These are phyloP conservation scores for Bipolaris gigantea DNA, from an alignment of 2,329 filamentous ascomycete species.

Conservation along the genomic window DNA sequence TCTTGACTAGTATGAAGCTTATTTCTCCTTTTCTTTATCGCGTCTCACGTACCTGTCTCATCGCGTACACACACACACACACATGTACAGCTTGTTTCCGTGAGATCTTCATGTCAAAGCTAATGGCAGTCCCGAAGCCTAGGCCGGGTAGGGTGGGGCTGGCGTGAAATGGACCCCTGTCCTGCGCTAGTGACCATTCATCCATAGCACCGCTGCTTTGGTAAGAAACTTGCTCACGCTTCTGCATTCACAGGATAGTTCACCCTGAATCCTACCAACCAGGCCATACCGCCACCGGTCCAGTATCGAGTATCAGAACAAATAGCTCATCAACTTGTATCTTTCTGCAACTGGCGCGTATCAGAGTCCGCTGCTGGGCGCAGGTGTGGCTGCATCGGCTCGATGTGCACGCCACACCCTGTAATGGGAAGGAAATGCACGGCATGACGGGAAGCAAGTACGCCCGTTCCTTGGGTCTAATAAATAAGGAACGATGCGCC, in stretches of 20 bases:
- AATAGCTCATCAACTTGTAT: constrained; percentile 26
- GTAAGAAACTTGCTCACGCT: constrained; percentile 41
- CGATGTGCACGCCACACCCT: constrained; percentile 28
- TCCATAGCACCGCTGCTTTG: constrained; percentile 21
- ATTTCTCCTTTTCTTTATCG: background rate
- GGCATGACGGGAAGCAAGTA: constrained; percentile 23
- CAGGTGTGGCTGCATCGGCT: constrained; percentile 14
- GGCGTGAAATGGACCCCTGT: constrained; percentile 23
- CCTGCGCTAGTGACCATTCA: constrained; percentile 18
- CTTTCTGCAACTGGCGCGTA: constrained; percentile 15
- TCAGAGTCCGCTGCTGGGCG: constrained; percentile 18
- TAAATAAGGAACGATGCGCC: constrained; percentile 34
- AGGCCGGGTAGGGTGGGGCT: constrained; percentile 1
- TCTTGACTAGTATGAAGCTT: background rate
- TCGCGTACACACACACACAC: no score
- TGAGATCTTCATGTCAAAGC: background rate
- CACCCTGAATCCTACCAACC: constrained; percentile 14
- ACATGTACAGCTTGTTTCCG: constrained; percentile 1
- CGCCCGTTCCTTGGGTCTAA: constrained; percentile 19
- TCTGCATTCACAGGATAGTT: constrained; percentile 13
- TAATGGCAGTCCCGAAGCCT: background rate
- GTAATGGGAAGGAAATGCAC: constrained; percentile 31
- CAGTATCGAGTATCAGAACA: constrained; percentile 10
- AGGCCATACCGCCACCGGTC: constrained; percentile 22
- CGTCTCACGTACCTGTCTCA: background rate